Conservation (phyloP, 1,284 basidiomycete genomes). For the Malassezia arunalokei region DNA sequence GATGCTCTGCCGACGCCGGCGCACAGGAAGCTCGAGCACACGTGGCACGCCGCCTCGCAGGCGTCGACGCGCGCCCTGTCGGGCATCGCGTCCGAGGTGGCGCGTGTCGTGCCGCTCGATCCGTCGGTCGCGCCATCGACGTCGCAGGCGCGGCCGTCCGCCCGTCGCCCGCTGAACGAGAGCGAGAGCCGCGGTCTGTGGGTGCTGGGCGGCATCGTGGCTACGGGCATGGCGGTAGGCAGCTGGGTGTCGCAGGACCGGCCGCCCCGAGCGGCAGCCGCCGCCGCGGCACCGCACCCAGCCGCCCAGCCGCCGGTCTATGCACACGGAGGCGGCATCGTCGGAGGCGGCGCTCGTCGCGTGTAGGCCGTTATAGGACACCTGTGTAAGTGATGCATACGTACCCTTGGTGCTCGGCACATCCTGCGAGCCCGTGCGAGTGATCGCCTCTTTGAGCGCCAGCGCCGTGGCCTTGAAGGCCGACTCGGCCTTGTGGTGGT, state of each 20-base stretch:
- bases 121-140: conserved; percentile 2
- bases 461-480: conserved; percentile 95
- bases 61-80: background rate
- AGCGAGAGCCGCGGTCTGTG: conserved; percentile 54
- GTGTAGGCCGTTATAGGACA: conserved; percentile 7
- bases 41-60: background rate
- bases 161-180: conserved; percentile 50
- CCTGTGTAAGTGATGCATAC: conserved; percentile 1
- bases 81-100: background rate
- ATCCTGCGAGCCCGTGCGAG: conserved; percentile 75
- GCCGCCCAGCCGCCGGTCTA: conserved; percentile 8
- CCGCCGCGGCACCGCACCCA: too few relatives aligned
- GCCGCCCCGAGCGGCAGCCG: too few relatives aligned
- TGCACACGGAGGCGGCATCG: conserved; percentile 11
- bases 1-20: background rate
- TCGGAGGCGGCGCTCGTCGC: conserved; percentile 14
- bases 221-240: conserved; percentile 49
- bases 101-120: conserved; percentile 8
- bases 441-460: conserved; percentile 84
- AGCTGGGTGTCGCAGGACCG: conserved; percentile 45
- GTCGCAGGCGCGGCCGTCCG: conserved; percentile 15
- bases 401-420: conserved; percentile 89
- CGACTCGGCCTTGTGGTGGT: conserved; percentile 95
- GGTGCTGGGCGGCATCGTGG: conserved; percentile 53
- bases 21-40: conserved; percentile 4